These are phyloP conservation scores for Omphalotus guepiniiformis DNA, from an alignment of 768 basidiomycete genomes.

Conservation along the genomic window DNA sequence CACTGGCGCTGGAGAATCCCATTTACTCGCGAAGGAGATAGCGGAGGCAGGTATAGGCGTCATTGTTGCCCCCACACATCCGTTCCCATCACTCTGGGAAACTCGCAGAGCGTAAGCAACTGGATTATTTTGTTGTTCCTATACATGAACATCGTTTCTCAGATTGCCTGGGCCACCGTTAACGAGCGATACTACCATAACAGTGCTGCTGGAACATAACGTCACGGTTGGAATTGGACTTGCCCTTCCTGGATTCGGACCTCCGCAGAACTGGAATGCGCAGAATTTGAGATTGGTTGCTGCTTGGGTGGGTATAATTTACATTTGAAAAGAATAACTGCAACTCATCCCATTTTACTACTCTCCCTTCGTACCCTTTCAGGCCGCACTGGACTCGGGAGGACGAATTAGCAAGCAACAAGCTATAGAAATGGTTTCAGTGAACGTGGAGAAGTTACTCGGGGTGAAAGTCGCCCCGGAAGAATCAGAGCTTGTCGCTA, in stretches of 20 bases:
- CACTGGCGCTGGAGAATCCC: slow-evolving; percentile 55
- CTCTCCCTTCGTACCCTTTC: background rate
- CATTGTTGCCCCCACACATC: slow-evolving; percentile 59
- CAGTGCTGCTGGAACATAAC: slow-evolving; percentile 49
- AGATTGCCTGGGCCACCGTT: slow-evolving; percentile 71
- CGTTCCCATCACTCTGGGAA: slow-evolving; percentile 67
- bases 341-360: background rate
- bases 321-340: background rate
- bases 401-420: slow-evolving; percentile 35
- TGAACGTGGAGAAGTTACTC: slow-evolving; percentile 39
- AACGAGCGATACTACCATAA: slow-evolving; percentile 49
- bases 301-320: slow-evolving; percentile 39
- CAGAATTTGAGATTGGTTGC: slow-evolving; percentile 68
- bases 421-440: slow-evolving; percentile 37
- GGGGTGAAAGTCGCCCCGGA: slow-evolving; percentile 22
- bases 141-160: background rate
- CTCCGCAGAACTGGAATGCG: slow-evolving; percentile 46
- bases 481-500: slow-evolving; percentile 23
- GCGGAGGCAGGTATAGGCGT: slow-evolving; percentile 61
- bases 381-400: slow-evolving; percentile 31
- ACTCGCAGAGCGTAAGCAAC: background rate
- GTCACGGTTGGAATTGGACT: slow-evolving; percentile 60
- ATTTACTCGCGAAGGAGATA: slow-evolving; percentile 62
- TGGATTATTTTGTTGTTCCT: background rate
- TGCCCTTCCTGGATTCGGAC: slow-evolving; percentile 30